Percentiles rank a stretch among this genome's conserved stretches.
phyloP scores from a whole-genome alignment of 75 land plant genomes.

The Azolla pinnata region DNA sequence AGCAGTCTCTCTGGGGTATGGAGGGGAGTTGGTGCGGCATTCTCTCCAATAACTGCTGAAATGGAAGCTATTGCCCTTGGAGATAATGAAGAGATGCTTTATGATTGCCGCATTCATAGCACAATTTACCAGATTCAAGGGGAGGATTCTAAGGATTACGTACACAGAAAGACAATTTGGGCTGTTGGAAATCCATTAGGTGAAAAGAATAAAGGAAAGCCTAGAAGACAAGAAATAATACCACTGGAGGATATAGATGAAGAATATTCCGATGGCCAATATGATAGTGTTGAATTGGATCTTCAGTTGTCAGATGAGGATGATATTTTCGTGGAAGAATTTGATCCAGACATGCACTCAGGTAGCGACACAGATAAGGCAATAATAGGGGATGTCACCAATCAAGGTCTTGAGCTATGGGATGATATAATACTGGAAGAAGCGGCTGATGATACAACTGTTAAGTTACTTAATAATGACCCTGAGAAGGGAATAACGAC shows the following conservation, averaged over 20 bases:
- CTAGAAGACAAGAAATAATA: slow-evolving; percentile 11
- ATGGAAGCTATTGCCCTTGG: slow-evolving; percentile 87
- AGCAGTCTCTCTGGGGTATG: slow-evolving; percentile 89
- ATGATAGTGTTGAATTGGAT: too few species aligned
- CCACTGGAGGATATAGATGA: neutral
- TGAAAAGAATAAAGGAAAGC: slow-evolving; percentile 30
- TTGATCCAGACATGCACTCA: too few species aligned
- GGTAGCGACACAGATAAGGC: neutral
- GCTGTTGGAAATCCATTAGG: slow-evolving; percentile 66
- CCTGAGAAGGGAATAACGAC: neutral
- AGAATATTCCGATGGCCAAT: too few species aligned
- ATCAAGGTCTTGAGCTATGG: neutral
- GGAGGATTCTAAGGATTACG: slow-evolving; percentile 16
- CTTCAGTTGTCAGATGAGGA: too few species aligned
- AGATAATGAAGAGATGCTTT: slow-evolving; percentile 52
- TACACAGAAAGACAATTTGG: slow-evolving; percentile 66
- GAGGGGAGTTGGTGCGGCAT: slow-evolving; percentile 93
- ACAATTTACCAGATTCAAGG: slow-evolving; percentile 33
- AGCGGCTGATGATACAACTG: neutral
- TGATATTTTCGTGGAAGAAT: too few species aligned
- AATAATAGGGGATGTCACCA: neutral
- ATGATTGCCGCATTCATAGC: slow-evolving; percentile 70
- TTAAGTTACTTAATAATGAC: neutral
- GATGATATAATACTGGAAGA: neutral
- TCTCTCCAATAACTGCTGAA: slow-evolving; percentile 88